phyloP scores from a whole-genome alignment of 768 basidiomycete species.

The Tricholoma sp. region DNA sequence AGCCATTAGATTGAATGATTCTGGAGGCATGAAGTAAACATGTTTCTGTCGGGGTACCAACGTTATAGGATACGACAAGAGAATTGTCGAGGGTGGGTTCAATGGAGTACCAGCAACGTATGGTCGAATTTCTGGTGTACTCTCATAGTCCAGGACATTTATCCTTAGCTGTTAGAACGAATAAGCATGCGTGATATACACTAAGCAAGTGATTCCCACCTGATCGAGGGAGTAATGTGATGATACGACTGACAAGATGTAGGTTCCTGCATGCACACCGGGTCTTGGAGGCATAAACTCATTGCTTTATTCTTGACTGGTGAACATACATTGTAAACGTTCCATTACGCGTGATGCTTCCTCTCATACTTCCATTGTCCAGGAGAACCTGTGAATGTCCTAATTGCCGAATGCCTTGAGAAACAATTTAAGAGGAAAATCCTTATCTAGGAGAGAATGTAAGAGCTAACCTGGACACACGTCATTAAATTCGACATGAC shows the following conservation, averaged over 20 bases:
- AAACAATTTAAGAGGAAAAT: neutral
- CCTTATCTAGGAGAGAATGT: neutral
- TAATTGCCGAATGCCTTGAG: conserved; percentile 25
- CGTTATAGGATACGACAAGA: conserved; percentile 58
- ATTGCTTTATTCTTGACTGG: neutral
- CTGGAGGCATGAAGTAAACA: conserved; percentile 60
- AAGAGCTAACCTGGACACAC: conserved; percentile 49
- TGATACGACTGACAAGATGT: conserved; percentile 61
- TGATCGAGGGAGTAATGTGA: conserved; percentile 71
- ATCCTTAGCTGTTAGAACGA: conserved; percentile 51
- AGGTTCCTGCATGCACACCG: conserved; percentile 63
- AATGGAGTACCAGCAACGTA: conserved; percentile 68
- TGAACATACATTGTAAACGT: conserved; percentile 60
- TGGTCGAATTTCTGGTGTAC: conserved; percentile 47
- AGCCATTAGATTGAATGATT: conserved; percentile 68
- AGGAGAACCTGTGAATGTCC: conserved; percentile 56
- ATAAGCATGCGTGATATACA: neutral
- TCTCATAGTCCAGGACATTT: conserved; percentile 45
- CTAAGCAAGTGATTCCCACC: conserved; percentile 29
- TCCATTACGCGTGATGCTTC: conserved; percentile 52
- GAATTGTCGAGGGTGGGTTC: conserved; percentile 47
- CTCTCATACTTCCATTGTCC: conserved; percentile 52
- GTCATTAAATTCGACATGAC: conserved; percentile 69
- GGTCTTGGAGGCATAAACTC: conserved; percentile 37
- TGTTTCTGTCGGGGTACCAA: conserved; percentile 52